Evolutionary conservation across 805 yeast genomes (phyloP), one percentile per base, ranked within the genome.

Genomic region (Middelhovenomyces tepae): DNA sequence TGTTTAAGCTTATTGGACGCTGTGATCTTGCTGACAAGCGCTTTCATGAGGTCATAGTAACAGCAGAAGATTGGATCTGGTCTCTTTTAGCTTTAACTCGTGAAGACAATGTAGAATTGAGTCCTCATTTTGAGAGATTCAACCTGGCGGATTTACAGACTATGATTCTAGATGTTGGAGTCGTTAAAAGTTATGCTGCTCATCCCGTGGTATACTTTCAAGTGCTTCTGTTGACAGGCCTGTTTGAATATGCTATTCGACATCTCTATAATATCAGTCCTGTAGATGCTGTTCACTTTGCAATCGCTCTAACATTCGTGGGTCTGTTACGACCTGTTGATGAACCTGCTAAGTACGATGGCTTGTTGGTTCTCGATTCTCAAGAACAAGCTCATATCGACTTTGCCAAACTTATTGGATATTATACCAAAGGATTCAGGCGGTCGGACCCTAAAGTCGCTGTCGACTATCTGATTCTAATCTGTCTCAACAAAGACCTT

Each of bases 51-150:
- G 75, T 89, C 19, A 71, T 80, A 23, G 59, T 75, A 22, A 82
- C 93, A 38, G 73, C 87, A 30, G 97, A 89, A 56, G 97, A 89
- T 59, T 89, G 97, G 97, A 56, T 89, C 31, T 89, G 98, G 98
- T 73, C 82, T 52, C 96, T 91, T 57, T 67, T 91, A 36, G 69
- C 75, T 57, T 65, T 89, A 18, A 73, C 82, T 10, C 72, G 76
- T 36, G 89, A 83, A 47, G 59, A 57, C 11, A 65, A 57, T 11
- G 65, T 62, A 18, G 72, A 40, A 5, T 25, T 37, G 5, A 38
- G 65, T 31, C 71, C 79, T 22, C 60, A 75, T 7, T 74, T 72
- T 50, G 94, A 84, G 46, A 68, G 71, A 40, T 89, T 85, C 54
- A 69, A 78, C 1, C 63, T 91, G 37, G 57, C 52, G 18, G 94